Evolutionary conservation across 140 eudicot genomes (phyloP).

Genomic region (Oenanthe javanica): DNA sequence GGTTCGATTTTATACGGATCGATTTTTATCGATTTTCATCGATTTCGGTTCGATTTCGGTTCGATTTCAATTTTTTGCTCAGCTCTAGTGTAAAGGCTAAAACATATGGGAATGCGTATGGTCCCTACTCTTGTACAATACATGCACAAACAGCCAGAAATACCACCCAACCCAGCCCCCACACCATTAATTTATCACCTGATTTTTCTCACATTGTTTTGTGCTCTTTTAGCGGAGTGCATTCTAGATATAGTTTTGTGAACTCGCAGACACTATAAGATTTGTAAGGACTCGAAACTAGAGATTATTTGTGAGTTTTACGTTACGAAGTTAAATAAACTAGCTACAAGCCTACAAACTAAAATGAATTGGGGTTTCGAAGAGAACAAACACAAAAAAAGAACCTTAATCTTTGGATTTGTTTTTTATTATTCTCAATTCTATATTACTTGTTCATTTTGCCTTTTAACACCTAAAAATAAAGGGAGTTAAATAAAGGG

Average conservation of each 20-base stretch:
- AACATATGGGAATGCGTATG: not conserved
- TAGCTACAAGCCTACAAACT: too few relatives aligned
- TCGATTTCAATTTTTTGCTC: too few relatives aligned
- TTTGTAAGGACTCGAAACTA: not conserved
- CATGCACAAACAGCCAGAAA: slow-evolving; percentile 12
- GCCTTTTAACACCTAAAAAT: too few relatives aligned
- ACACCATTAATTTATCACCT: not conserved
- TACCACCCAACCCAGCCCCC: slow-evolving; percentile 8
- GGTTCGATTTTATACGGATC: too few relatives aligned
- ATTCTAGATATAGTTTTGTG: not conserved
- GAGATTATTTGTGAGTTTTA: not conserved
- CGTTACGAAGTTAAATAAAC: not conserved
- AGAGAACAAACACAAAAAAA: too few relatives aligned
- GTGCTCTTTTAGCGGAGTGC: not conserved
- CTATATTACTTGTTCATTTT: too few relatives aligned
- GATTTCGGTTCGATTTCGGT: too few relatives aligned
- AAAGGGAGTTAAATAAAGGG: too few relatives aligned
- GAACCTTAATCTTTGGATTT: too few relatives aligned
- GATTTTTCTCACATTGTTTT: not conserved
- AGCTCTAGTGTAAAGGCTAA: not conserved
- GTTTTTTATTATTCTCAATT: too few relatives aligned
- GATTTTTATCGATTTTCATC: too few relatives aligned
- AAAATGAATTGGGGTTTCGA: too few relatives aligned
- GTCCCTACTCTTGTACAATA: not conserved
- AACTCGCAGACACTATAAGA: not conserved